phyloP scores from a whole-genome alignment of 805 yeast species.

The Starmerella kuoi region DNA sequence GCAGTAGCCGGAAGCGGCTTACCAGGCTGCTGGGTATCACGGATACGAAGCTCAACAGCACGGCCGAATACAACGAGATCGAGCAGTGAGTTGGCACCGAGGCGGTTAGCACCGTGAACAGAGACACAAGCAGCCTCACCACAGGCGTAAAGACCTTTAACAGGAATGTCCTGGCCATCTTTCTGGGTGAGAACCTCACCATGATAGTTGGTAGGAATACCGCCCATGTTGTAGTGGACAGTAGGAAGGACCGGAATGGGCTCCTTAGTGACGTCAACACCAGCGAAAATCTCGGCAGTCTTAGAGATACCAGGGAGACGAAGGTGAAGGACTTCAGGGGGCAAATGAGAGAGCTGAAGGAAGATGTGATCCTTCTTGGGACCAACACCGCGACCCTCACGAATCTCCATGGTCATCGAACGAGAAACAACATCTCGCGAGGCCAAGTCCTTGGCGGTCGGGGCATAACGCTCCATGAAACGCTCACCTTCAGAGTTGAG shows the following conservation, averaged over 20 bases:
- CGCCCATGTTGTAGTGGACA: constrained; percentile 99
- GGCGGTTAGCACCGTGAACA: constrained; percentile 98
- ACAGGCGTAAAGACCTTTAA: constrained; percentile 90
- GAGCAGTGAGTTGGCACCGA: constrained; percentile 94
- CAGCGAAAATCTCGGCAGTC: constrained; percentile 96
- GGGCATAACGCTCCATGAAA: constrained; percentile 99
- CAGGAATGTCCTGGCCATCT: constrained; percentile 77
- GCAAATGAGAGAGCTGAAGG: constrained; percentile 88
- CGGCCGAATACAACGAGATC: constrained; percentile 97
- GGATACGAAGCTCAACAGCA: constrained; percentile 89
- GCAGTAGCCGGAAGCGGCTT: constrained; percentile 73
- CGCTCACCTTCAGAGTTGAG: constrained; percentile 97
- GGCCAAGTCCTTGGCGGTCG: constrained; percentile 95
- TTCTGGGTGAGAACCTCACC: constrained; percentile 89
- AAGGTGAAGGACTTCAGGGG: constrained; percentile 81
- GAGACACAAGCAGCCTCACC: constrained; percentile 99
- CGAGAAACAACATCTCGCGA: constrained; percentile 97
- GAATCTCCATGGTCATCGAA: constrained; percentile 96
- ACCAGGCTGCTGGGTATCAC: constrained; percentile 77
- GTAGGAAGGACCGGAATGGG: constrained; percentile 98
- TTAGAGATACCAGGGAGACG: constrained; percentile 98
- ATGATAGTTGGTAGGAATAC: constrained; percentile 94
- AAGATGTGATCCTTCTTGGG: constrained; percentile 88
- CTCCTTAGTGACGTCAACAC: constrained; percentile 98
- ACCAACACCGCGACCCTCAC: constrained; percentile 99